Percentiles rank a stretch among this genome's conserved stretches.
Conservation (phyloP, 2,329 filamentous ascomycete genomes). For the Alternaria arbusti region DNA sequence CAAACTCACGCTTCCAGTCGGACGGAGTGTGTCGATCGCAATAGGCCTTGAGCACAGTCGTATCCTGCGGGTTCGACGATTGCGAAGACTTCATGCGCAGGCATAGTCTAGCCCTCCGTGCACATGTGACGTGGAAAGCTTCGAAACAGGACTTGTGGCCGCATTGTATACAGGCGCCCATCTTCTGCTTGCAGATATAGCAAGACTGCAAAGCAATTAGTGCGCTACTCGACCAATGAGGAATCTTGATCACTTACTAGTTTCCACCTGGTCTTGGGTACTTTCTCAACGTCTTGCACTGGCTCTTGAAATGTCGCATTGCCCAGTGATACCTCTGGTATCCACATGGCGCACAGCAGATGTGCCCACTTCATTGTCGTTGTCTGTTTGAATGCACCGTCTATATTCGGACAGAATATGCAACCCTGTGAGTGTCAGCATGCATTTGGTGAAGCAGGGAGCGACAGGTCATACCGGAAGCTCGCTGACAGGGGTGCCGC, state of each 20-base stretch:
- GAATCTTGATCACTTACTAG: conserved; percentile 54
- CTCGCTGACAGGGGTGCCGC: conserved; percentile 77
- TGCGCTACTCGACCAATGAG: background rate
- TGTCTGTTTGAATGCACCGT: conserved; percentile 98
- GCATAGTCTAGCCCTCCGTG: conserved; percentile 83
- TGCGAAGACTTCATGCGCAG: conserved; percentile 96
- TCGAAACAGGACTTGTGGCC: conserved; percentile 97
- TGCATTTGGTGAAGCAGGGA: background rate
- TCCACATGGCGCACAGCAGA: conserved; percentile 96
- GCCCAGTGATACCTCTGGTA: conserved; percentile 92
- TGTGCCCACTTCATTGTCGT: conserved; percentile 97
- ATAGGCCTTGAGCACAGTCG: conserved; percentile 87
- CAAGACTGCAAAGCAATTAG: conserved; percentile 62
- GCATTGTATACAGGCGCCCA: conserved; percentile 98
- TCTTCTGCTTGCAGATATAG: conserved; percentile 96
- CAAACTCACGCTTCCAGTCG: conserved; percentile 87
- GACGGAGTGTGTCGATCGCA: conserved; percentile 93
- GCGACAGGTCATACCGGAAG: conserved; percentile 35
- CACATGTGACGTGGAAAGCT: conserved; percentile 97
- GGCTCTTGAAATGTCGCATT: conserved; percentile 99
- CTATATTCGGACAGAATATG: conserved; percentile 97
- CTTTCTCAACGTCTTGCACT: conserved; percentile 96
- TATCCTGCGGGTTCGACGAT: conserved; percentile 77
- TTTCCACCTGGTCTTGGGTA: conserved; percentile 93
- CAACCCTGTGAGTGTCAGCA: conserved; percentile 58